phyloP scores from a whole-genome alignment of 495 filamentous ascomycete genomes.

The Hyaloscypha variabilis region DNA sequence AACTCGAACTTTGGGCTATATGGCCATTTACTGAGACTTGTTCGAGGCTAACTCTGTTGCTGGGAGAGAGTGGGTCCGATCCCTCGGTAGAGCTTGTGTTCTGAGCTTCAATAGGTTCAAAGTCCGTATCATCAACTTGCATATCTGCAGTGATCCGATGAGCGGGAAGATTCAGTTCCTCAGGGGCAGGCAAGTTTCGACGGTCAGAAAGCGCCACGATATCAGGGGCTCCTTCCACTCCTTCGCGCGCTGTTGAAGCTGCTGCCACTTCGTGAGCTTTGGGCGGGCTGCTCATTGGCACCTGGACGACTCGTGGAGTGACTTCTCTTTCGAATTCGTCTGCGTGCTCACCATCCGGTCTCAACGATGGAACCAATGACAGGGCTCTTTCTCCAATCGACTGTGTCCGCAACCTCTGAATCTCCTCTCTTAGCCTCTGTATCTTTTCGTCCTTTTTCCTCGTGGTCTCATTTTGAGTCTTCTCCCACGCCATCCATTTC shows the following conservation, averaged over 20 bases:
- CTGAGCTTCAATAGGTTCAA: conserved; percentile 6
- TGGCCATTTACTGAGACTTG: conserved; percentile 11
- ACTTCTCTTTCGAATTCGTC: neutral
- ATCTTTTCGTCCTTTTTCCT: conserved; percentile 20
- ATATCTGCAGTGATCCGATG: neutral
- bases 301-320: neutral
- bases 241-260: neutral
- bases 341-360: neutral
- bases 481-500: conserved; percentile 36
- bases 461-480: conserved; percentile 29
- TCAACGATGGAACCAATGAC: neutral
- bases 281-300: neutral
- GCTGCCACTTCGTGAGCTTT: neutral
- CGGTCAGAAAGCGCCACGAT: neutral
- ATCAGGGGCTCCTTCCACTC: neutral
- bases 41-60: neutral
- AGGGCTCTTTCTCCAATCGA: neutral
- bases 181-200: neutral
- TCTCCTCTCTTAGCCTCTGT: conserved; percentile 27
- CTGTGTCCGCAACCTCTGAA: conserved; percentile 11
- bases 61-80: neutral
- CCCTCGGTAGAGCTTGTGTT: conserved; percentile 36
- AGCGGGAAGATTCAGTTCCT: neutral
- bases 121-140: conserved; percentile 9
- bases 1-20: conserved; percentile 1